Percentiles rank a stretch among this genome's conserved stretches.
These are phyloP conservation scores for Ceratobasidium sp. DNA, from an alignment of 1,284 basidiomycete species.

Conservation along the genomic window DNA sequence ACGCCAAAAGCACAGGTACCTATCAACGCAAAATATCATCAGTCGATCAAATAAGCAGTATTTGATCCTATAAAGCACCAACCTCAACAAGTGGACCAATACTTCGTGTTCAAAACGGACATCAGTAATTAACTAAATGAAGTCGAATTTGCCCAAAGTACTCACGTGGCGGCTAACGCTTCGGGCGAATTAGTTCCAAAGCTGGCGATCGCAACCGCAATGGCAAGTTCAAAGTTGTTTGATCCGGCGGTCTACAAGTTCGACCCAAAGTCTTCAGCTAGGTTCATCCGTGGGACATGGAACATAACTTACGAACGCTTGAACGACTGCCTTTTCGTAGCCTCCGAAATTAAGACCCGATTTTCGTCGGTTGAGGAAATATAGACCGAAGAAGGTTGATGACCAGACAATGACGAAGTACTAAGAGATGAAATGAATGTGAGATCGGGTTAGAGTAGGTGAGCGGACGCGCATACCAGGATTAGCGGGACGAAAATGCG, in stretches of 20 bases:
- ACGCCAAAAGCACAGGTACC: constrained; percentile 75
- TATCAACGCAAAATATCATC: constrained; percentile 51
- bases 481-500: constrained; percentile 84
- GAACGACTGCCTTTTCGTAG: constrained; percentile 80
- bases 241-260: constrained; percentile 61
- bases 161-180: constrained; percentile 77
- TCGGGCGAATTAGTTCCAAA: constrained; percentile 82
- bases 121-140: background rate
- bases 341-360: constrained; percentile 58
- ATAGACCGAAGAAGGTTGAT: constrained; percentile 70
- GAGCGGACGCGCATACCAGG: constrained; percentile 53
- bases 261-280: background rate
- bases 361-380: constrained; percentile 60
- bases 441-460: background rate
- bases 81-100: constrained; percentile 85
- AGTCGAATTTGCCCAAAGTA: background rate
- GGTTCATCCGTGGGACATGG: constrained; percentile 64
- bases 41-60: background rate
- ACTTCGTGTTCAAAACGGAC: too few relatives aligned
- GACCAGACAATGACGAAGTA: constrained; percentile 88
- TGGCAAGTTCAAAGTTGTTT: constrained; percentile 79
- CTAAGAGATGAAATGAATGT: constrained; percentile 15
- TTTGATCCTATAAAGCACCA: background rate
- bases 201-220: constrained; percentile 84
- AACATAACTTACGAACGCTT: constrained; percentile 61